Conservation (phyloP, 345 rosid species). For the Combretum micranthum region DNA sequence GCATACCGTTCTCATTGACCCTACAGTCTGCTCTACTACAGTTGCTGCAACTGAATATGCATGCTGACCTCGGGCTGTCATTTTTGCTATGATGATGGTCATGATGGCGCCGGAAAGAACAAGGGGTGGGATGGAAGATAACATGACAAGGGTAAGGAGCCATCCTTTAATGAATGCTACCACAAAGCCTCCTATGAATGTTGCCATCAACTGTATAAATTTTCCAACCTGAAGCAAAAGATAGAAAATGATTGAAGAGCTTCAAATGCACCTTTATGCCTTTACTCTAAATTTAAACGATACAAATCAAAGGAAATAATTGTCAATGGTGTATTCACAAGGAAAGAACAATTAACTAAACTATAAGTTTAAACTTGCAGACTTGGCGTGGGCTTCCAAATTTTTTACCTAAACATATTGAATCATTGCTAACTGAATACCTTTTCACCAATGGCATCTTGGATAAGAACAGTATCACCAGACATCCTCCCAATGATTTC, state of each 20-base stretch:
- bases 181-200: slow-evolving; percentile 13
- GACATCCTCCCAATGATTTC: slow-evolving; percentile 37
- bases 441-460: slow-evolving; percentile 48
- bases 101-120: slow-evolving; percentile 13
- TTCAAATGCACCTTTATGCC: background rate
- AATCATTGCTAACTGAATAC: slow-evolving; percentile 2
- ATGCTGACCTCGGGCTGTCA: slow-evolving; percentile 8
- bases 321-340: no score
- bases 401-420: no score
- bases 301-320: no score
- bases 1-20: slow-evolving; percentile 12
- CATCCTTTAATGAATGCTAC: slow-evolving; percentile 15
- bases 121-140: slow-evolving; percentile 11
- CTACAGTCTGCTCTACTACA: slow-evolving; percentile 11
- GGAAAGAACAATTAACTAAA: no score
- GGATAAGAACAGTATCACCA: slow-evolving; percentile 36
- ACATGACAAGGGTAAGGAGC: slow-evolving; percentile 16
- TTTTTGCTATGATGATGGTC: slow-evolving; percentile 4
- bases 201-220: slow-evolving; percentile 10
- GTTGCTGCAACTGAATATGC: slow-evolving; percentile 15
- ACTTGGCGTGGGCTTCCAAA: no score
- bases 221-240: slow-evolving; percentile 14
- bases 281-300: no score
- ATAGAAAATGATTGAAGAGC: background rate
- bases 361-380: no score